These are phyloP conservation scores for Lentinula lateritia DNA, from an alignment of 768 basidiomycete species.

Conservation along the genomic window DNA sequence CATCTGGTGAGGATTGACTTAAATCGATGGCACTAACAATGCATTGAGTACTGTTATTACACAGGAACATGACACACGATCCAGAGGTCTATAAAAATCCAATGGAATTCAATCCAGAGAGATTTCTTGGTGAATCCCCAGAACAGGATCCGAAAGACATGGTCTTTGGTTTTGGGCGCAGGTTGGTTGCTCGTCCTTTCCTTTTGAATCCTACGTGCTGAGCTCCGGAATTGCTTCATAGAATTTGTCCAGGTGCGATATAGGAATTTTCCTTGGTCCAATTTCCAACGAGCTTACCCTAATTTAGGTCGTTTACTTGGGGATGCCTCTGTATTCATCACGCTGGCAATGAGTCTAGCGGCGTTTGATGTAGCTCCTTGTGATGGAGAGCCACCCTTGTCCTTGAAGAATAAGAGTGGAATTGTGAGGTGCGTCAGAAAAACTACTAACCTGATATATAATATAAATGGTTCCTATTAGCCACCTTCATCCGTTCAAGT, in stretches of 20 bases:
- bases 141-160: slow-evolving; percentile 10
- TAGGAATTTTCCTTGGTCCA: not conserved
- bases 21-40: not conserved
- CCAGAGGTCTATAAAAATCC: slow-evolving; percentile 10
- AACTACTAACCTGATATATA: not conserved
- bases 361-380: slow-evolving; percentile 3
- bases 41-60: not conserved
- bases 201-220: not conserved
- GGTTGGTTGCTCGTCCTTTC: not conserved
- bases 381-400: slow-evolving; percentile 1
- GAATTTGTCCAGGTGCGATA: slow-evolving; percentile 4
- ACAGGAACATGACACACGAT: slow-evolving; percentile 15
- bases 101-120: slow-evolving; percentile 12
- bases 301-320: slow-evolving; percentile 2
- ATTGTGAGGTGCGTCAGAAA: slow-evolving; percentile 4
- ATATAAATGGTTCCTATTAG: not conserved
- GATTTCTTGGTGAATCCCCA: slow-evolving; percentile 10
- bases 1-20: slow-evolving; percentile 10
- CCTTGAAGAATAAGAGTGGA: not conserved
- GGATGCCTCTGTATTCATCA: slow-evolving; percentile 3
- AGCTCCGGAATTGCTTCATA: not conserved
- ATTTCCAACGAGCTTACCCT: not conserved
- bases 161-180: slow-evolving; percentile 11
- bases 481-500: slow-evolving; percentile 6
- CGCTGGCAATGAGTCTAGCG: slow-evolving; percentile 3